phyloP scores from a whole-genome alignment of 2,329 filamentous ascomycete species.

The Apiospora sp. region DNA sequence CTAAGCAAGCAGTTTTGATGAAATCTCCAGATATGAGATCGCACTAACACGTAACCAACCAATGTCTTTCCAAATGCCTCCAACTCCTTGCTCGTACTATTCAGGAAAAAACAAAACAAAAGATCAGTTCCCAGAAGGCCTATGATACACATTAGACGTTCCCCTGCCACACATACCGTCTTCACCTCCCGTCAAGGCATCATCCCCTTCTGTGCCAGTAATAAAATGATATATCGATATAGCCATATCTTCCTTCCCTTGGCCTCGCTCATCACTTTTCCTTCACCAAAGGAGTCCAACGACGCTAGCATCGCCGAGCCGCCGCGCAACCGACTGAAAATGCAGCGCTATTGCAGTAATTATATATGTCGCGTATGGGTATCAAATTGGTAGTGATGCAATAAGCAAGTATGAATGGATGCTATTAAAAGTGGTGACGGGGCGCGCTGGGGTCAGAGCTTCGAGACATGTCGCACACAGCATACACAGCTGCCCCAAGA shows the following conservation, averaged over 20 bases:
- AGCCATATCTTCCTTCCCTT: background rate
- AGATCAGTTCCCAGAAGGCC: constrained; percentile 5
- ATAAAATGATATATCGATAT: too few species aligned
- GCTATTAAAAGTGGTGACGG: background rate
- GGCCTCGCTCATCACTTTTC: background rate
- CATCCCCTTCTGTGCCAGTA: background rate
- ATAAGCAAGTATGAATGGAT: background rate
- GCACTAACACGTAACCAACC: constrained; percentile 4
- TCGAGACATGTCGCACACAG: constrained; percentile 3
- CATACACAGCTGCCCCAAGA: background rate
- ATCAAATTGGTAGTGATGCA: constrained; percentile 6
- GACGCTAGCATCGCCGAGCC: background rate
- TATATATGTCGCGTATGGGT: constrained; percentile 22
- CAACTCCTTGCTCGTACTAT: constrained; percentile 19
- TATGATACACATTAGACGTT: constrained; percentile 17
- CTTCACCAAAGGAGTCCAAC: background rate
- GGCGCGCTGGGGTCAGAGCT: background rate
- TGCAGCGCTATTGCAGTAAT: constrained; percentile 4
- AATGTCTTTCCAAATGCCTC: constrained; percentile 18
- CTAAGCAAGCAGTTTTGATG: background rate
- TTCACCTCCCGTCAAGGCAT: background rate
- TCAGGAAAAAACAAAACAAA: background rate
- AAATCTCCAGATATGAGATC: background rate
- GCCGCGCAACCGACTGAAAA: background rate
- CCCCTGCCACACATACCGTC: background rate